Conservation (phyloP, 495 filamentous ascomycete genomes). For the Penicillium dipodomyicola region DNA sequence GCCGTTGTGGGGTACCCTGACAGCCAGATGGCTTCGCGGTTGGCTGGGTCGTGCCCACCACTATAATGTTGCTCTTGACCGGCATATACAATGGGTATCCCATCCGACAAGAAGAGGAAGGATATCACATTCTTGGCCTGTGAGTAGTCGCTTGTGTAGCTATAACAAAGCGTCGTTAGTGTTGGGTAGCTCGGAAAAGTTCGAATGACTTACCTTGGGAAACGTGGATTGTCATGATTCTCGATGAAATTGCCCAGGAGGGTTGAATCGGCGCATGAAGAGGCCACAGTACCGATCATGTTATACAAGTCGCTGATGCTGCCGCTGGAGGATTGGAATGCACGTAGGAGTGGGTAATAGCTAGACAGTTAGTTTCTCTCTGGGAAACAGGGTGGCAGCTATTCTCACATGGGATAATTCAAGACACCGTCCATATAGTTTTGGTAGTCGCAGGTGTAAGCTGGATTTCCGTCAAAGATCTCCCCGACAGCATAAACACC, state of each 20-base stretch:
- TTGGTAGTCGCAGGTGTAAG: constrained; percentile 66
- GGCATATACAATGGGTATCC: constrained; percentile 62
- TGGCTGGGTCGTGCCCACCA: constrained; percentile 61
- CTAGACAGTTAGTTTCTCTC: constrained; percentile 16
- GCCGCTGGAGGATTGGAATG: constrained; percentile 59
- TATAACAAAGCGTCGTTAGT: constrained; percentile 18
- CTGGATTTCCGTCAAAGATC: constrained; percentile 60
- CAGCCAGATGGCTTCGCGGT: constrained; percentile 77
- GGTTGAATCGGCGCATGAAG: constrained; percentile 56
- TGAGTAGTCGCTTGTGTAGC: constrained; percentile 47
- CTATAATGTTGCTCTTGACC: constrained; percentile 76
- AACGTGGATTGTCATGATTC: constrained; percentile 75
- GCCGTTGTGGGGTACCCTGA: constrained; percentile 59
- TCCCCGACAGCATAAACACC: constrained; percentile 73
- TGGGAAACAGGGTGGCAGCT: no score
- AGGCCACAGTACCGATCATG: constrained; percentile 55
- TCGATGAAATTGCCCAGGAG: constrained; percentile 73
- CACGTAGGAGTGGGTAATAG: constrained; percentile 57
- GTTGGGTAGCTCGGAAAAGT: neutral
- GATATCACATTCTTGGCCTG: constrained; percentile 68
- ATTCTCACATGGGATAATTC: constrained; percentile 57
- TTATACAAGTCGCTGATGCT: constrained; percentile 58
- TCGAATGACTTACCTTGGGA: constrained; percentile 46
- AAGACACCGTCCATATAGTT: constrained; percentile 56
- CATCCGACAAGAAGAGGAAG: constrained; percentile 67